These are phyloP conservation scores for Syzygium malaccense DNA, from an alignment of 441 rosid species.

Conservation along the genomic window DNA sequence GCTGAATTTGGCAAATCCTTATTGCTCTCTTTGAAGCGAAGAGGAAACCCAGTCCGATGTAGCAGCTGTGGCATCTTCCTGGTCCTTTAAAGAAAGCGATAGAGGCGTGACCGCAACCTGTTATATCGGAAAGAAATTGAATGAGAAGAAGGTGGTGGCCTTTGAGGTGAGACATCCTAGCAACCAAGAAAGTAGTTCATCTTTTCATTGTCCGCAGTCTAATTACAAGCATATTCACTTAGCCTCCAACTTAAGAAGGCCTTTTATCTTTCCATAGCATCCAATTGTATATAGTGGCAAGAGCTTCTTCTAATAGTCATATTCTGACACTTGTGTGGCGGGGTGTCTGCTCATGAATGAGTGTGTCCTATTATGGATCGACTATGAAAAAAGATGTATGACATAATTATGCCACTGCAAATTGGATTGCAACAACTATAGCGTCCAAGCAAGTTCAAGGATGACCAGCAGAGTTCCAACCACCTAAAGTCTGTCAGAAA, in stretches of 20 bases:
- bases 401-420: not conserved
- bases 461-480: not conserved
- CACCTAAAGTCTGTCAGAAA: not conserved
- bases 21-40: not conserved
- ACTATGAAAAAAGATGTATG: not conserved
- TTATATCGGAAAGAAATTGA: not conserved
- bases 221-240: not conserved
- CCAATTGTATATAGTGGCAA: not conserved
- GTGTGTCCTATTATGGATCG: not conserved
- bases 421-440: not conserved
- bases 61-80: not conserved
- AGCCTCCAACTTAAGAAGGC: not conserved
- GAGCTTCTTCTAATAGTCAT: not conserved
- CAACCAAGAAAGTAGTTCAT: not conserved
- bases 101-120: constrained; percentile 22
- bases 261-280: not conserved
- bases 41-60: not conserved
- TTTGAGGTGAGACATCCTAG: not conserved
- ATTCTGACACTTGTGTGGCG: not conserved
- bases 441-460: not conserved
- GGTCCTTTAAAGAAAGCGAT: constrained; percentile 7
- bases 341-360: not conserved
- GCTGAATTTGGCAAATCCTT: not conserved
- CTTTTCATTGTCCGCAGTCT: not conserved
- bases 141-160: not conserved